Evolutionary conservation across 2,329 filamentous ascomycete genomes (phyloP).

Genomic region (Fusarium pseudocircinatum): DNA sequence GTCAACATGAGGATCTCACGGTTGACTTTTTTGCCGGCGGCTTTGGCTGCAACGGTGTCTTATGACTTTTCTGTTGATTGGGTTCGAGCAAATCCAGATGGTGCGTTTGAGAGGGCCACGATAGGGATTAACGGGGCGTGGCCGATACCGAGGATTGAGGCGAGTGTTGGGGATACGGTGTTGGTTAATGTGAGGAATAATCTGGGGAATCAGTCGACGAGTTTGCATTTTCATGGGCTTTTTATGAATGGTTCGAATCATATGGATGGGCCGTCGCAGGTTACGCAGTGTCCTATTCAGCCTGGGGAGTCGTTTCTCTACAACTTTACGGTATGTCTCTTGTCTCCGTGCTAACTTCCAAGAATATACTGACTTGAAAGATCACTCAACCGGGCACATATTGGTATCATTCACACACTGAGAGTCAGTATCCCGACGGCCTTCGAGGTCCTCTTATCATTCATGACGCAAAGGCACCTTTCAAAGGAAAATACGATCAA

Average conservation of each 20-base stretch:
- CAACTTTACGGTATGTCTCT: slow-evolving; percentile 67
- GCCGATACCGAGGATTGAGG: slow-evolving; percentile 75
- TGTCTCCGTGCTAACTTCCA: not conserved
- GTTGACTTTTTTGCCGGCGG: slow-evolving; percentile 10
- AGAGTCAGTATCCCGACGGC: slow-evolving; percentile 76
- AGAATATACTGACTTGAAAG: slow-evolving; percentile 45
- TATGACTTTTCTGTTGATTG: slow-evolving; percentile 77
- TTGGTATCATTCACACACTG: slow-evolving; percentile 80
- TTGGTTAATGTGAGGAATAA: slow-evolving; percentile 68
- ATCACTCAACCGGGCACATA: slow-evolving; percentile 76
- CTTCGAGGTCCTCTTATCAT: slow-evolving; percentile 72
- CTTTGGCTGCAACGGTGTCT: slow-evolving; percentile 56
- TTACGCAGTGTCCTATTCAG: slow-evolving; percentile 74
- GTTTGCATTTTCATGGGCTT: slow-evolving; percentile 76
- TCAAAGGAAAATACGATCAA: slow-evolving; percentile 66
- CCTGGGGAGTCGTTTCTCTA: slow-evolving; percentile 74
- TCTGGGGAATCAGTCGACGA: slow-evolving; percentile 70
- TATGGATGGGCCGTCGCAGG: slow-evolving; percentile 75
- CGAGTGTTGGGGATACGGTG: slow-evolving; percentile 69
- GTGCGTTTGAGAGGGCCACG: slow-evolving; percentile 67
- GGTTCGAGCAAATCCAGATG: slow-evolving; percentile 78
- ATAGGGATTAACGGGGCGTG: slow-evolving; percentile 83
- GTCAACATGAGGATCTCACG: slow-evolving; percentile 15
- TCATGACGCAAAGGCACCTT: slow-evolving; percentile 69
- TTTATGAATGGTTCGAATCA: slow-evolving; percentile 72